Evolutionary conservation across 148 eudicot genomes (phyloP), one percentile per base, ranked within the genome.

Genomic region (Beta vulgaris): DNA sequence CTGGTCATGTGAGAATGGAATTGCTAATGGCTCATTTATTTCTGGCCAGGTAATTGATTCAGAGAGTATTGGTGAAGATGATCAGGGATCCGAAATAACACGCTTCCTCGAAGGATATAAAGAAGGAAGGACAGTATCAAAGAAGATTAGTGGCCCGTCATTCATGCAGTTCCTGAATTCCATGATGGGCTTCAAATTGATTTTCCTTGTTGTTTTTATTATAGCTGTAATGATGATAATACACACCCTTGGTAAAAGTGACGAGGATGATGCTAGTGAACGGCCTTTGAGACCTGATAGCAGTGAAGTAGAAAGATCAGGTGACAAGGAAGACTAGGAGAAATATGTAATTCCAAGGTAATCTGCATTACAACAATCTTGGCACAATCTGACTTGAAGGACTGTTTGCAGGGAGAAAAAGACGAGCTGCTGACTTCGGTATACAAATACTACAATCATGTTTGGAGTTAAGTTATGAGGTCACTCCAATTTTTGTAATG

Each of bases 91-190:
- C 42, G 85, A 92, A 72, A 86, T 92, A 65, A 87, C 97, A 26
- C 84, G 66, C 43, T 92, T 95, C 79, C 88, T 89, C 15, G 91
- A 89, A 81, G 94, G 97, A 59, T 95, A 87, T 65, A 87, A 86
- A 95, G 89, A 87, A 80, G 97, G 99, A 85, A 89, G 63, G 48
- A 89, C 86, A 23, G 83, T 84, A 46, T 73, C 84, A 62, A 91
- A 92, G 63, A 85, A 73, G 68, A 82, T 92, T 14, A 80, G 80
- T 44, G 91, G 97, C 69, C 90, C 89, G 19, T 82, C 96, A 34
- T 82, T 95, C 72, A 86, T 86, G 82, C 91, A 88, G 55, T 95
- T 85, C 81, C 73, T 95, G 59, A 86, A 84, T 68, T 92, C 94
- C 35, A 40, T 90, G 70, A 51, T 88, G 7, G 97, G 93, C 37